These are phyloP conservation scores for Lyophyllum semitale DNA, from an alignment of 768 basidiomycete genomes.

Conservation along the genomic window DNA sequence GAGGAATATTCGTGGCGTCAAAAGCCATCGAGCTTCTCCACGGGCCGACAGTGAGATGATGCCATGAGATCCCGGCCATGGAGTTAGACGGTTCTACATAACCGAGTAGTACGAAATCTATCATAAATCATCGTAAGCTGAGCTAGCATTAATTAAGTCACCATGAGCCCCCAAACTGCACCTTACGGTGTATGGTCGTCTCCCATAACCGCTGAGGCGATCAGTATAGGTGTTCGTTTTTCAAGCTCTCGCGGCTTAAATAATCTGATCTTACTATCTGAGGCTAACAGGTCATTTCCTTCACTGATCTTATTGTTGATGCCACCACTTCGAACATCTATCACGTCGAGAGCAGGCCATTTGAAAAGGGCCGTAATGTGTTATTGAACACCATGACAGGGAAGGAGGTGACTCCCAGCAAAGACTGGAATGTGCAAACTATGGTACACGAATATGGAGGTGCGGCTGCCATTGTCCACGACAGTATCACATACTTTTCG, in stretches of 20 bases:
- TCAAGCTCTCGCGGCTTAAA: not conserved
- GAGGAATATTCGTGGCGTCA: no score
- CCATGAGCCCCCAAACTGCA: slow-evolving; percentile 28
- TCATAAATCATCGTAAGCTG: no score
- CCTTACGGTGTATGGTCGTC: slow-evolving; percentile 69
- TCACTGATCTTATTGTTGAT: slow-evolving; percentile 56
- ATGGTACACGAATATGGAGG: slow-evolving; percentile 74
- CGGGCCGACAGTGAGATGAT: no score
- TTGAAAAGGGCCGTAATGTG: slow-evolving; percentile 50
- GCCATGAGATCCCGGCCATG: no score
- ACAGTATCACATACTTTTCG: slow-evolving; percentile 54
- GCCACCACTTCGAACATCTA: slow-evolving; percentile 45
- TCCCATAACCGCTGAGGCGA: slow-evolving; percentile 51
- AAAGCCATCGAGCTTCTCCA: no score
- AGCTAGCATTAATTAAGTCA: not conserved
- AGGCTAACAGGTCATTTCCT: slow-evolving; percentile 39
- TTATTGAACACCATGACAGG: slow-evolving; percentile 52
- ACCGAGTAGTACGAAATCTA: no score
- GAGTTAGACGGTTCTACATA: no score
- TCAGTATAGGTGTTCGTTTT: slow-evolving; percentile 42
- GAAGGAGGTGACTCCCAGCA: slow-evolving; percentile 50
- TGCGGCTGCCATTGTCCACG: slow-evolving; percentile 49
- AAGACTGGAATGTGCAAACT: slow-evolving; percentile 58
- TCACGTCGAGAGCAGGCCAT: slow-evolving; percentile 61
- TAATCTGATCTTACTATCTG: slow-evolving; percentile 7